A percentile compares a stretch with the other conserved stretches of the same genome.
These are phyloP conservation scores for Capronia coronata DNA, from an alignment of 2,329 filamentous ascomycete genomes.

Conservation along the genomic window DNA sequence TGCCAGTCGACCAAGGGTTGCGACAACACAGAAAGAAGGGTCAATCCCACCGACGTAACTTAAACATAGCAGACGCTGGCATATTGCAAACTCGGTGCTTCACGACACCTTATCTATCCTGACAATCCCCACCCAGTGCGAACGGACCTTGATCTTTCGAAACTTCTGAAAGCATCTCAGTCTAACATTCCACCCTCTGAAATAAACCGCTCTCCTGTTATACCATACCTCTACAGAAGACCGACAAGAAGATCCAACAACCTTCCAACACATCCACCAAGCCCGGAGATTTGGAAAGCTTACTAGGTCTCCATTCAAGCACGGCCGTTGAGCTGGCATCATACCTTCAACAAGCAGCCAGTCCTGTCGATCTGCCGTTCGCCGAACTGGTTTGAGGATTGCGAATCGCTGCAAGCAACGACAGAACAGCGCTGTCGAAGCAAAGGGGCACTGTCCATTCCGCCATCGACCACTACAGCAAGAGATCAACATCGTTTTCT, in stretches of 20 bases:
- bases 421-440: conserved; percentile 16
- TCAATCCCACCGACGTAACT: conserved; percentile 23
- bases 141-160: conserved; percentile 13
- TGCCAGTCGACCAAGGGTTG: conserved; percentile 13
- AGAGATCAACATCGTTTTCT: conserved; percentile 22
- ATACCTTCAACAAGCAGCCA: conserved; percentile 11
- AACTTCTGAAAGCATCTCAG: conserved; percentile 10
- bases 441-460: conserved; percentile 24
- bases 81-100: conserved; percentile 8
- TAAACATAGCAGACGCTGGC: conserved; percentile 1
- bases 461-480: conserved; percentile 22
- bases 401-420: conserved; percentile 11
- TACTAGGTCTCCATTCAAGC: background rate
- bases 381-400: conserved; percentile 22
- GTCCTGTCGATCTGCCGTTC: conserved; percentile 26
- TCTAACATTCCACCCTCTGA: conserved; percentile 13
- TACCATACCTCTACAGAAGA: background rate
- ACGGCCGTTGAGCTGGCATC: conserved; percentile 12
- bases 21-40: conserved; percentile 6
- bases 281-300: conserved; percentile 1
- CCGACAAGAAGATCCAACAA: background rate
- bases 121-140: conserved; percentile 19
- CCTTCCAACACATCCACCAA: background rate
- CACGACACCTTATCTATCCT: conserved; percentile 23
- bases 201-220: conserved; percentile 2